Evolutionary conservation across 306 rosid genomes (phyloP), one percentile per base, ranked within the genome.

Genomic region (Alnus rubra): DNA sequence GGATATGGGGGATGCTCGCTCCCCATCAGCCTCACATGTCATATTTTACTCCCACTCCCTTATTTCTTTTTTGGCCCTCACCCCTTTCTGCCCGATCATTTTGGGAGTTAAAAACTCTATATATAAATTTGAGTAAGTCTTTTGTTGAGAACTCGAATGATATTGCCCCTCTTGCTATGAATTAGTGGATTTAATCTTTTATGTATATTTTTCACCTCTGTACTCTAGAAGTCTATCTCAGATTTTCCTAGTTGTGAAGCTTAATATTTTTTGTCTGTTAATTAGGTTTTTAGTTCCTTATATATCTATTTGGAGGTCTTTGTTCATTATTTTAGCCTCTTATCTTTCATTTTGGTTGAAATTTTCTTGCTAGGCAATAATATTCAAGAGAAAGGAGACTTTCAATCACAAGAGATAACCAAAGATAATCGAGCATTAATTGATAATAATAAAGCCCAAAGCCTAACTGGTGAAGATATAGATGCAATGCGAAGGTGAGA

Each of bases 381-480:
- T 33, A 18, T 71, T 45, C 82, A 76, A 51, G 93, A 87, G 78
- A 76, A 33, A 48, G 85, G 80, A 68, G 89, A 83, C n/a, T 76
- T 50, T 62, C 64, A 84, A 73, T 49, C 31, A 8, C 84, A 64
- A 56, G 91, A 87, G 28, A 96, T 88, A 78, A 60, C 77, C 5
- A 89, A 79, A 84, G 98, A 94, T 74, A 94, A 94, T 77, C 94
- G 97, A 50, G 80, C 87, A 0, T 58, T 94, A 74, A 68, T 92
- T 5, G 97, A 92, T 79, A 92, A 95, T 80, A 95, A 95, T 84
- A 88, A 84, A 9, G 98, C 98, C 4, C 98, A 95, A 55, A 91
- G 78, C 85, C 84, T 92, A 16, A 91, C 92, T n/a, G 90, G 98
- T 33, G 98, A 95, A 80, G 98, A 89, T 62, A 92, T 92, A 54